Evolutionary conservation across 2,329 filamentous ascomycete genomes (phyloP).

Genomic region (Colletotrichum lindemuthianum): DNA sequence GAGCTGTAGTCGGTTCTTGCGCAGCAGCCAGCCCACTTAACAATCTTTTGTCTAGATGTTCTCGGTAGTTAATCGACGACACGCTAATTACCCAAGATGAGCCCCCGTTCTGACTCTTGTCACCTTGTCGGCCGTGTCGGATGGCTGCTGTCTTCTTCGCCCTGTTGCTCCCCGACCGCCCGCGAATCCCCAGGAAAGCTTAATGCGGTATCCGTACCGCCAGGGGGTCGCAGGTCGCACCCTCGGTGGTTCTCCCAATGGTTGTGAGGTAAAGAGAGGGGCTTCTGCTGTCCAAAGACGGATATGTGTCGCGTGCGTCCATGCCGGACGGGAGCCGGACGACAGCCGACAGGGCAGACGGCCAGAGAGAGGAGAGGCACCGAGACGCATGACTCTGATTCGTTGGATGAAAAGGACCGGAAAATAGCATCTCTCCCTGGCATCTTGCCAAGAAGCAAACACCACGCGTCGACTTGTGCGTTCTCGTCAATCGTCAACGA

Average conservation of each 20-base stretch:
- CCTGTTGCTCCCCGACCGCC: conserved; percentile 8
- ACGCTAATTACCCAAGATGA: conserved; percentile 18
- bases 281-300: not conserved
- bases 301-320: conserved; percentile 25
- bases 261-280: not conserved
- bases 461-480: conserved; percentile 2
- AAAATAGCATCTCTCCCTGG: not conserved
- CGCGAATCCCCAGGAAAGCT: conserved; percentile 34
- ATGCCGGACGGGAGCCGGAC: conserved; percentile 9
- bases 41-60: not conserved
- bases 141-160: not conserved
- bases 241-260: not conserved
- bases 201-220: not conserved
- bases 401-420: not conserved
- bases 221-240: conserved; percentile 1
- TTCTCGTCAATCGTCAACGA: not conserved
- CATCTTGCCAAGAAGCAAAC: too few relatives aligned
- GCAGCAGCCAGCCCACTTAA: conserved; percentile 2
- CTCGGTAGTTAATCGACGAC: not conserved
- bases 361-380: not conserved
- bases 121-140: not conserved
- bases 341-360: conserved; percentile 1
- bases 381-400: not conserved
- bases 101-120: not conserved
- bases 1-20: conserved; percentile 9